A percentile compares a stretch with the other conserved stretches of the same genome.
Conservation (phyloP, 345 rosid genomes). For the Corymbia maculata region DNA sequence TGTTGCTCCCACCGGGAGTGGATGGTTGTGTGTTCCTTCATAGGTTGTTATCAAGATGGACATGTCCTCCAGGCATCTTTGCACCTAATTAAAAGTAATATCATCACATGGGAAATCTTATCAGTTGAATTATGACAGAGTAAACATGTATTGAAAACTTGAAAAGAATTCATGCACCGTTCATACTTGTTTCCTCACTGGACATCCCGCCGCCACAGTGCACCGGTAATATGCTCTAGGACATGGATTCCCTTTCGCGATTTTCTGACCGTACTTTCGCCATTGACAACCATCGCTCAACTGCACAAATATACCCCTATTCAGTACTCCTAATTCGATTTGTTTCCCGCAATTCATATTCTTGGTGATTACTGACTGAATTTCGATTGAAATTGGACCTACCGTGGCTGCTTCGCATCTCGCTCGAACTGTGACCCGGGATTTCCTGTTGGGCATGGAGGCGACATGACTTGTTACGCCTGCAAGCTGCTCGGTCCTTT, state of each 20-base stretch:
- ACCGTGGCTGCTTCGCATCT: conserved; percentile 42
- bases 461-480: conserved; percentile 18
- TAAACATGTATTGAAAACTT: not conserved
- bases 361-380: not conserved
- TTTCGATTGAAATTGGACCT: not conserved
- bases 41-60: conserved; percentile 55
- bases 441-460: conserved; percentile 31
- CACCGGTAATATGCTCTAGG: conserved; percentile 45
- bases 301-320: not conserved
- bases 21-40: conserved; percentile 54
- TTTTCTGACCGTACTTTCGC: conserved; percentile 46
- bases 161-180: not conserved
- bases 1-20: conserved; percentile 53
- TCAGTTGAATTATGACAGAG: not conserved
- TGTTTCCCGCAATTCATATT: too few species aligned
- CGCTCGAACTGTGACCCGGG: conserved; percentile 54
- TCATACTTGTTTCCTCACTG: conserved; percentile 35
- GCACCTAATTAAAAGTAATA: conserved; percentile 19
- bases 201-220: conserved; percentile 37
- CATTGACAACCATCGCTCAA: conserved; percentile 46
- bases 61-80: conserved; percentile 57
- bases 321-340: not conserved
- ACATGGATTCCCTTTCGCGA: conserved; percentile 46
- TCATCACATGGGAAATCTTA: not conserved
- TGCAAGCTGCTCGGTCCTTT: conserved; percentile 11